phyloP scores from a whole-genome alignment of 495 filamentous ascomycete species.

The Aspergillus heteromorphus region DNA sequence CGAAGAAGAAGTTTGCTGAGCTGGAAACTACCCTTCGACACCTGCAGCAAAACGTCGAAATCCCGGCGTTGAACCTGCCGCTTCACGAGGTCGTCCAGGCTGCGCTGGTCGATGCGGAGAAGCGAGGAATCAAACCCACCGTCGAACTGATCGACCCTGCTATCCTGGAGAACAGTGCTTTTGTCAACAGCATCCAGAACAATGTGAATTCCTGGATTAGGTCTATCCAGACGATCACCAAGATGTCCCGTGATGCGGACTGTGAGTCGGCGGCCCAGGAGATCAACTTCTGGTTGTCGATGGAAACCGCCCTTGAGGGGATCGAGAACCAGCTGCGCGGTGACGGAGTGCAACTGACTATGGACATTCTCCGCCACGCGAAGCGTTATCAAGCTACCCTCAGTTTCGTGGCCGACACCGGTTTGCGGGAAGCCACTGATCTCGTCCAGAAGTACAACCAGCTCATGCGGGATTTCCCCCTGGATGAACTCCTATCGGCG shows the following conservation, averaged over 20 bases:
- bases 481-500: conserved; percentile 89
- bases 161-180: conserved; percentile 75
- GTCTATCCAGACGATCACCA: conserved; percentile 95
- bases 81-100: conserved; percentile 82
- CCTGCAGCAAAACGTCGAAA: conserved; percentile 95
- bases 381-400: conserved; percentile 96
- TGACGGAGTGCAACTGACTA: conserved; percentile 83
- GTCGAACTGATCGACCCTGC: conserved; percentile 68
- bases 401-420: conserved; percentile 92
- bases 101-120: conserved; percentile 69
- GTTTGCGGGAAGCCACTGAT: conserved; percentile 89
- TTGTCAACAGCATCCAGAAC: conserved; percentile 89
- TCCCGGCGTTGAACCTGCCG: conserved; percentile 79
- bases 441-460: conserved; percentile 97
- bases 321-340: conserved; percentile 84
- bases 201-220: conserved; percentile 97
- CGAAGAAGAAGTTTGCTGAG: conserved; percentile 93
- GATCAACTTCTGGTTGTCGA: conserved; percentile 96
- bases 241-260: conserved; percentile 81
- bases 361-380: conserved; percentile 89
- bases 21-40: conserved; percentile 84
- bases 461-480: conserved; percentile 94
- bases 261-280: conserved; percentile 91
- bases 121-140: conserved; percentile 57
- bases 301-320: conserved; percentile 84